These are phyloP conservation scores for Calonectria ilicicola DNA, from an alignment of 2,329 filamentous ascomycete species.

Conservation along the genomic window DNA sequence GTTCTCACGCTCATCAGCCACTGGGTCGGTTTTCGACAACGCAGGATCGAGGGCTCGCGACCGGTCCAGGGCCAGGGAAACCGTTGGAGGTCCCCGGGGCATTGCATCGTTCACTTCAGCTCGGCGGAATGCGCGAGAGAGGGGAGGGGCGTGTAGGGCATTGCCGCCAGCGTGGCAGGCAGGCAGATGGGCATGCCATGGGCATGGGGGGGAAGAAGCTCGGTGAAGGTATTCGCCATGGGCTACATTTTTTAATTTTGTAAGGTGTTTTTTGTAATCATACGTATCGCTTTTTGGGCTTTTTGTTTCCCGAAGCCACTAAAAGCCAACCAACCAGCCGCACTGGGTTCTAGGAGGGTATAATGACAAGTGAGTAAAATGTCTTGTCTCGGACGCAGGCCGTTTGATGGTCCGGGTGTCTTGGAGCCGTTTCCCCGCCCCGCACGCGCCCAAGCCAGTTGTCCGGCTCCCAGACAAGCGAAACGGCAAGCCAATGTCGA, in stretches of 20 bases:
- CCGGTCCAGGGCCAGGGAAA: slow-evolving; percentile 15
- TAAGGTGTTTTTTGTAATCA: not conserved
- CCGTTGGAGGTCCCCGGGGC: not conserved
- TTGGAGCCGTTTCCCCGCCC: slow-evolving; percentile 3
- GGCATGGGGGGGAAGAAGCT: not conserved
- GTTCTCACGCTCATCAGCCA: slow-evolving; percentile 46
- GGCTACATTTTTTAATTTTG: not conserved
- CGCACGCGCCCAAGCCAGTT: not conserved
- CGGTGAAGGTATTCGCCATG: not conserved
- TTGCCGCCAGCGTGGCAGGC: not conserved
- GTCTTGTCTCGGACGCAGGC: not conserved
- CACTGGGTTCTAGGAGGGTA: slow-evolving; percentile 1
- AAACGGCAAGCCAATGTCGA: slow-evolving; percentile 14
- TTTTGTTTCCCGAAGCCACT: not conserved
- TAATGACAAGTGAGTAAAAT: not conserved
- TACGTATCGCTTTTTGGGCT: not conserved
- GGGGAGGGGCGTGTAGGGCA: not conserved
- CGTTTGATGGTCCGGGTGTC: slow-evolving; percentile 4
- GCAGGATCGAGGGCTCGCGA: not conserved
- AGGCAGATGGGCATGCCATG: too few species aligned
- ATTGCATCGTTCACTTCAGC: not conserved
- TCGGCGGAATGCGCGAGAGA: not conserved
- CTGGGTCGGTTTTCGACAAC: slow-evolving; percentile 26
- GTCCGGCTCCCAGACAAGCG: not conserved
- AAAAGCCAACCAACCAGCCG: not conserved